Evolutionary conservation across 2,329 filamentous ascomycete species (phyloP), one percentile per base, ranked within the genome.

Genomic region (Alternaria infectoria): DNA sequence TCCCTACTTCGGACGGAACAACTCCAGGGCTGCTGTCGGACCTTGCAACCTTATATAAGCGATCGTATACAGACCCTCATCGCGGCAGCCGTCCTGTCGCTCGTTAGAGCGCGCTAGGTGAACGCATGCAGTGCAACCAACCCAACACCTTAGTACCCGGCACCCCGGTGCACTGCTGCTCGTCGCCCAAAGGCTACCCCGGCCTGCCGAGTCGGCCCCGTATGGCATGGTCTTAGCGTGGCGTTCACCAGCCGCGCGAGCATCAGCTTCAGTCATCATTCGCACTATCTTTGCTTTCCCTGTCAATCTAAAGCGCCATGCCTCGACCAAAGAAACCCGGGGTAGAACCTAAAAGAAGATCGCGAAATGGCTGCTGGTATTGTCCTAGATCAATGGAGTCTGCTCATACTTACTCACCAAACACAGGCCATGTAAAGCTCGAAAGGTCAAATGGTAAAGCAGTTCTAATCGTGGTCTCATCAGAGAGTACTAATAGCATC

Each of bases 391-490:
- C 32, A 40, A 21, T 13, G 12, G 11, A 32, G 49, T 10, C 10
- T 19, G 9, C 6, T 28, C 23, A 13, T 19, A n/a, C 51, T 3
- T 26, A 52, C 30, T 50, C 44, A 43, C 26, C n/a, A 10, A 44
- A 26, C 13, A 62, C 51, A 93, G 91, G 90, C 91, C 90, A 12
- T 94, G 92, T 82, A 94, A 94, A 82, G 86, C 87, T 67, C 87
- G 91, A 64, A 95, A 92, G 79, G 87, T 92, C 67, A 94, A 94
- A 83, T 95, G 92, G 85, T 86, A 82, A 74, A 72, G 57, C 17
- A 54, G 40, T 25, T 21, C 30, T 36, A 25, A 23, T 49, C 19
- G 26, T 43, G 26, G 21, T 43, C 50, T 45, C 15, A 23, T 44
- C 7, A 26, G 9, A 25, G 51, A 30, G 45, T 19, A 55, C 57